Base-by-base conservation (phyloP, 2,329 filamentous ascomycete genomes). In the Alternaria angustiovoidea region DNA sequence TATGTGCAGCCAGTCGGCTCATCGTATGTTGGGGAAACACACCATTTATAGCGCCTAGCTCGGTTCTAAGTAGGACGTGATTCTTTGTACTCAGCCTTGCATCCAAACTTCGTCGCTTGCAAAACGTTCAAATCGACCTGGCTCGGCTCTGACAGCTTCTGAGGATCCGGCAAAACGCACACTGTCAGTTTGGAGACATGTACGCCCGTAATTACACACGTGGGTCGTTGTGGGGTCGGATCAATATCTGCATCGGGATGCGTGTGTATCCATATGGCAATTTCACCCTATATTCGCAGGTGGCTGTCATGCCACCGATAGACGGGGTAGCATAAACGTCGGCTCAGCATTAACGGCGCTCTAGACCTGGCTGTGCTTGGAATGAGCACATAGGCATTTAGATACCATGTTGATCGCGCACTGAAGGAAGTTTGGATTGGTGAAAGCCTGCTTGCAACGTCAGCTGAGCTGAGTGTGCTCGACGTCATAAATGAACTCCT, bases 1-100 rank as follows among this genome's bases (percentile, higher is more conserved):
- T 57, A 41, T 34, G 54, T 59, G 61, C 63, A 61, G 60, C 54
- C 41, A 61, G 44, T 52, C 54, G 42, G n/a, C 58, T 48, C 46
- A 54, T 49, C 16, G 42, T 53, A 30, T 36, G 34, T 38, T 58
- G 49, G 49, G 48, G 48, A 30, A 22, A 36, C 18, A 49, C 30
- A 32, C 46, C 32, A 49, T 14, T 22, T 20, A 36, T 38, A 43
- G 53, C 52, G 43, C 34, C 48, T 56, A 41, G 49, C 54, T 64
- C 48, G 57, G 44, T 43, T 59, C 49, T 57, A 32, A 41, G 34
- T 44, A 51, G 32, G 42, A 34, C 49, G 28, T 47, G 43, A 39
- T 39, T 43, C n/a, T 52, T 54, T 41, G 28, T 58, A 53, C 56
- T 56, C 62, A 59, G 62, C 53, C 55, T 48, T 60, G 51, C 30